phyloP scores from a whole-genome alignment of 1,284 basidiomycete species.

The Melampsora americana region DNA sequence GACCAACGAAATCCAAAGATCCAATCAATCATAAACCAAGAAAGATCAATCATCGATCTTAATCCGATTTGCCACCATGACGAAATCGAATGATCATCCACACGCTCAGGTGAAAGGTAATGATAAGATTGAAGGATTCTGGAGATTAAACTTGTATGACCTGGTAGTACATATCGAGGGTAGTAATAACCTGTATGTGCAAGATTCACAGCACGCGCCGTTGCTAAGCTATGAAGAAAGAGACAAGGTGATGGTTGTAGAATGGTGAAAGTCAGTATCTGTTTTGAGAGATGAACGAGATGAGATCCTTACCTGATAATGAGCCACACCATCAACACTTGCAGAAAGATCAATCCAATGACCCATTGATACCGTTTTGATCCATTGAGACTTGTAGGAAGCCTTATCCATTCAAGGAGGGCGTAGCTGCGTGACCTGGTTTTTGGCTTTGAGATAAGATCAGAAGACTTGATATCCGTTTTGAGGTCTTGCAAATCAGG shows the following conservation, averaged over 20 bases:
- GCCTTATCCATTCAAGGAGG: neutral
- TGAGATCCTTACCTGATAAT: neutral
- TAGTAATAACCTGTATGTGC: neutral
- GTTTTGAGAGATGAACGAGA: neutral
- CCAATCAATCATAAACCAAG: slow-evolving; percentile 7
- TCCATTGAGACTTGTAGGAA: neutral
- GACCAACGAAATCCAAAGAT: neutral
- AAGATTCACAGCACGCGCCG: neutral
- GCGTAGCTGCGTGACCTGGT: neutral
- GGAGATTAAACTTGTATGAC: too few species aligned
- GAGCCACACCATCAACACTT: neutral
- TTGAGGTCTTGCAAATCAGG: neutral
- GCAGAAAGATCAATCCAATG: neutral
- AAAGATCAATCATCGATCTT: neutral
- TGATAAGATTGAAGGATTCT: too few species aligned
- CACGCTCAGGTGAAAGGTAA: too few species aligned
- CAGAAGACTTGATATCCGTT: neutral
- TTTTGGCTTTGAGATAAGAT: neutral
- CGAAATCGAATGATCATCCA: too few species aligned
- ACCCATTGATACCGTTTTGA: neutral
- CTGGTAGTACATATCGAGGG: neutral
- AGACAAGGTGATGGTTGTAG: too few species aligned
- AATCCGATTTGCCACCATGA: neutral
- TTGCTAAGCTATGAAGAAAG: neutral
- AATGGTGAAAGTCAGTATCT: neutral